Percentiles rank a stretch among this genome's conserved stretches.
Evolutionary conservation across 192 early-diverging fungal genomes (phyloP).

Genomic region (Backusella morwellensis): DNA sequence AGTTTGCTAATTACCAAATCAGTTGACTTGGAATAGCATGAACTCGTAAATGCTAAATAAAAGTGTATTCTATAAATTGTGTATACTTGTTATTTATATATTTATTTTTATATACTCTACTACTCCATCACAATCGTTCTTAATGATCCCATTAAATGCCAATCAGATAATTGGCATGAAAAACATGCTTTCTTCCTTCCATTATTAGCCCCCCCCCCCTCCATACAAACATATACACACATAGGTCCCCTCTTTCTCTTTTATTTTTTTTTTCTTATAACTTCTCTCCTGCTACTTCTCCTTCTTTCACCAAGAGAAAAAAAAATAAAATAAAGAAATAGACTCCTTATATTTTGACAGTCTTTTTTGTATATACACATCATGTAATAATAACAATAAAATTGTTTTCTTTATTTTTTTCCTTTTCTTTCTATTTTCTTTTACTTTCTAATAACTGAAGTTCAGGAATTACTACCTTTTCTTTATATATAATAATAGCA

Average conservation of each 20-base stretch:
- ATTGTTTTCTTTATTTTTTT: neutral
- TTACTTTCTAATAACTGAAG: neutral
- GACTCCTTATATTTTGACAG: neutral
- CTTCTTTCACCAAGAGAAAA: neutral
- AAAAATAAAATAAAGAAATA: neutral
- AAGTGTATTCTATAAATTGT: neutral
- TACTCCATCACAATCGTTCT: neutral
- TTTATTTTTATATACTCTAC: neutral
- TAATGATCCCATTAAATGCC: neutral
- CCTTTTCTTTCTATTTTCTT: constrained; percentile 14
- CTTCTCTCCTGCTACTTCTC: constrained; percentile 2
- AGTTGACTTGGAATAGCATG: neutral
- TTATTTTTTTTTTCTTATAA: neutral
- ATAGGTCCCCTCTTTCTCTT: neutral
- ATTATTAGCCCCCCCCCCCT: neutral
- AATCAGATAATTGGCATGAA: neutral
- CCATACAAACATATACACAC: neutral
- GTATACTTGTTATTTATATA: neutral
- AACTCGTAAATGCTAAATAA: neutral
- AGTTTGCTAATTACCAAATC: neutral
- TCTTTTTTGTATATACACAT: constrained; percentile 3
- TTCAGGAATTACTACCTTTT: neutral
- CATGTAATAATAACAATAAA: neutral
- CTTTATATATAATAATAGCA: neutral
- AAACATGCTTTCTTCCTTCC: neutral